Evolutionary conservation across 768 basidiomycete species (phyloP), one percentile per base, ranked within the genome.

Genomic region (Suillus weaverae): DNA sequence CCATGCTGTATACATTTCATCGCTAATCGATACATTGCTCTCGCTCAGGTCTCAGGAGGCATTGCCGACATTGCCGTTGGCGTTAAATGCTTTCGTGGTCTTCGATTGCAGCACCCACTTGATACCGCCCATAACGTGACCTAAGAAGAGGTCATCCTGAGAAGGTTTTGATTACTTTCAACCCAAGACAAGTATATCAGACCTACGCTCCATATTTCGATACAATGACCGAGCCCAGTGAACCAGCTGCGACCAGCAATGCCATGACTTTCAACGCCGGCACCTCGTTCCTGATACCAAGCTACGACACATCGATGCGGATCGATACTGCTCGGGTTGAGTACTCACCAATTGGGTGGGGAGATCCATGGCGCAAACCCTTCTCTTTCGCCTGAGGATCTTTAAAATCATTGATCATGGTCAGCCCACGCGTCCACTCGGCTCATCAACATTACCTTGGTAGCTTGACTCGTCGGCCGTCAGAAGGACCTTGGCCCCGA

Each of bases 271-370:
- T 85, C 79, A 4, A 86, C 84, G 0, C 91, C 91, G 35, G 88
- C 86, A 20, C 90, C 90, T 3, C 81, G 83, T 67, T 89, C 87
- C 75, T 94, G 92, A 73, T 84, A 94, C 93, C 92, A 95, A 26
- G 94, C 92, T 92, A 67, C 18, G 41, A 41, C 18, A 0, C 10
- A 59, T 59, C 10, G 11, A 39, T n/a, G 16, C 46, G 14, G 69
- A 7, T 70, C 54, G 62, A 54, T 43, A 43, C 30, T 11, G 55
- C 35, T 36, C 36, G 8, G 50, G 62, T 26, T 33, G 36, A 11
- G 51, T 35, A 68, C 80, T 68, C 73, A 88, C 91, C 90, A 68
- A 87, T 85, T 3, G 94, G 94, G 77, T 93, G 92, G 6, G 93
- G 92, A 36, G 73, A 79, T 14, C 92, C 93, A 70, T 91, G 86